Percentiles rank a stretch among this genome's conserved stretches.
Conservation (phyloP, 2,329 filamentous ascomycete genomes). For the Sphaerulina musiva region DNA sequence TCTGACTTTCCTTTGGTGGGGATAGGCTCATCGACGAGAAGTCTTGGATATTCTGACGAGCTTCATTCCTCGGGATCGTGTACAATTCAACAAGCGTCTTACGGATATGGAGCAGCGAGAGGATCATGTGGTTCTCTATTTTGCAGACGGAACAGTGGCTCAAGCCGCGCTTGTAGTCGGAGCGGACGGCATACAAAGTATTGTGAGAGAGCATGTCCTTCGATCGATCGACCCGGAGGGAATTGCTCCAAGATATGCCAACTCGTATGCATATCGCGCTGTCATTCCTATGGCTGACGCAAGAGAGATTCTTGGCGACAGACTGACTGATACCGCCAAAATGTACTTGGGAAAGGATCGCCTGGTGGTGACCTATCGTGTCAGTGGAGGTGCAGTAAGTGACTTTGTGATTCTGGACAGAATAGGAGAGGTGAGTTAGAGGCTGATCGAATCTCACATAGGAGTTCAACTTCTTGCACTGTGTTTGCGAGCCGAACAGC, state of each 20-base stretch:
- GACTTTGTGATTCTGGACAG: neutral
- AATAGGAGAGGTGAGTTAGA: neutral
- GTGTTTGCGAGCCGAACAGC: neutral
- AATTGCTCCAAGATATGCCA: constrained; percentile 46
- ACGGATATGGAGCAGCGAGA: constrained; percentile 21
- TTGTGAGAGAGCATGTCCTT: constrained; percentile 48
- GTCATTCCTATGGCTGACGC: constrained; percentile 51
- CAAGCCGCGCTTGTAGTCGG: constrained; percentile 46
- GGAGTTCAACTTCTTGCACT: constrained; percentile 6
- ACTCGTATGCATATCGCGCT: constrained; percentile 57
- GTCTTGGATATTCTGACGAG: constrained; percentile 47
- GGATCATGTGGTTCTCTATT: constrained; percentile 11
- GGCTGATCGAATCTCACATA: neutral
- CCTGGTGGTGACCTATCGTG: constrained; percentile 2
- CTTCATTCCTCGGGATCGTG: constrained; percentile 40
- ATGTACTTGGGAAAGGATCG: constrained; percentile 1
- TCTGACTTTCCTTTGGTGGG: neutral
- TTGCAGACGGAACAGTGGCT: constrained; percentile 25
- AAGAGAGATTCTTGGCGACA: constrained; percentile 18
- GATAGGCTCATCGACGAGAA: constrained; percentile 40
- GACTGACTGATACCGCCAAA: constrained; percentile 1
- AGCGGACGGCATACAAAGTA: constrained; percentile 59
- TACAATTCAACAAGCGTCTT: constrained; percentile 24
- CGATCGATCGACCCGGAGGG: constrained; percentile 41
- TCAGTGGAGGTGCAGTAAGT: constrained; percentile 3